These are phyloP conservation scores for Cicer judaicum DNA, from an alignment of 306 rosid species.

Conservation along the genomic window DNA sequence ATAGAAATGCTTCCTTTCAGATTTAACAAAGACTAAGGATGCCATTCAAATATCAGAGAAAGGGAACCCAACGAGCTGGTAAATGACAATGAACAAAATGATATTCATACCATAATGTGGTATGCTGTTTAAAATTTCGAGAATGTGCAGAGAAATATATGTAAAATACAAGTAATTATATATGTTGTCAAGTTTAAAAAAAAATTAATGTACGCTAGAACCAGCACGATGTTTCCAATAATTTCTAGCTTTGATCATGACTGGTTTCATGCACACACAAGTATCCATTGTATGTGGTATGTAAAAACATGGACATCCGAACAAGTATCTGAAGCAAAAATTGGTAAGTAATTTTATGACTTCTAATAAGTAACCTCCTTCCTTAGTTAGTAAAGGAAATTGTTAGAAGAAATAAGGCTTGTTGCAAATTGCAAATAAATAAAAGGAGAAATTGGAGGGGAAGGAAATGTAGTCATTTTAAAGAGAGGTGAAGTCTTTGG, in stretches of 20 bases:
- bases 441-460: not conserved
- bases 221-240: not conserved
- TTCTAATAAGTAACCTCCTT: not conserved
- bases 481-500: not conserved
- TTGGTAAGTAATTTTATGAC: slow-evolving; percentile 7
- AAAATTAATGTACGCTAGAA: not conserved
- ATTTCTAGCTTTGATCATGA: not conserved
- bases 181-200: not conserved
- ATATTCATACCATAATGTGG: not conserved
- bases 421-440: not conserved
- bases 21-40: slow-evolving; percentile 10
- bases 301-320: slow-evolving; percentile 22
- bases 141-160: not conserved
- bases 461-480: not conserved
- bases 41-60: slow-evolving; percentile 19
- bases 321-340: slow-evolving; percentile 8
- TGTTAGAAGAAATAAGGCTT: not conserved
- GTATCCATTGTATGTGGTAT: slow-evolving; percentile 27
- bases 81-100: slow-evolving; percentile 25
- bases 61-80: slow-evolving; percentile 17
- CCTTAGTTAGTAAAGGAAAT: not conserved
- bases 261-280: not conserved
- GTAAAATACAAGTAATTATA: not conserved
- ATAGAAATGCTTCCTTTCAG: slow-evolving; percentile 34
- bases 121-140: slow-evolving; percentile 1